Conservation (phyloP, 345 rosid genomes). For the Salix brachista region DNA sequence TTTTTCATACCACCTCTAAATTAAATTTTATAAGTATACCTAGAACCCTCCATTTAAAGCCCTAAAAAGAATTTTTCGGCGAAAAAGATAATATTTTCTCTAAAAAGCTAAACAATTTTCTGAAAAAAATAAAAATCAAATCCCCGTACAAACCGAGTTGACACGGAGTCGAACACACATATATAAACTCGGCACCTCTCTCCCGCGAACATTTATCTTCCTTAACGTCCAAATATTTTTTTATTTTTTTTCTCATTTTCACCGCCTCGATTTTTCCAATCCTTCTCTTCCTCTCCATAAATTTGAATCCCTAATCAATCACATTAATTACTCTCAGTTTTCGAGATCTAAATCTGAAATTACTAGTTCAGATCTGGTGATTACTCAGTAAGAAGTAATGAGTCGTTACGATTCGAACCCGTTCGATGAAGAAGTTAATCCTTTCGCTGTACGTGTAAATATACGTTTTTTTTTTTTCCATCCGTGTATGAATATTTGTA, state of each 20-base stretch:
- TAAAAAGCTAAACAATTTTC: too few relatives aligned
- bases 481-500: background rate
- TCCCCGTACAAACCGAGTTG: background rate
- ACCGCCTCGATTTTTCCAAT: background rate
- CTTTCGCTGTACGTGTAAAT: conserved; percentile 69
- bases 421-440: conserved; percentile 82
- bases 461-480: background rate
- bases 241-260: background rate
- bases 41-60: too few relatives aligned
- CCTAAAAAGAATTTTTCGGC: too few relatives aligned
- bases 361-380: background rate
- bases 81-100: too few relatives aligned
- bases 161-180: background rate
- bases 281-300: background rate
- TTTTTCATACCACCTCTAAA: too few relatives aligned
- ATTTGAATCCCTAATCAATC: background rate
- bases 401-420: conserved; percentile 68
- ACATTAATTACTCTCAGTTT: background rate
- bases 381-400: conserved; percentile 38
- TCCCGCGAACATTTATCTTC: background rate
- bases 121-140: background rate
- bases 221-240: background rate
- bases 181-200: background rate
- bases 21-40: too few relatives aligned
- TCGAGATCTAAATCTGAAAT: background rate